Evolutionary conservation across 495 filamentous ascomycete species (phyloP).

Genomic region (Podospora australis): DNA sequence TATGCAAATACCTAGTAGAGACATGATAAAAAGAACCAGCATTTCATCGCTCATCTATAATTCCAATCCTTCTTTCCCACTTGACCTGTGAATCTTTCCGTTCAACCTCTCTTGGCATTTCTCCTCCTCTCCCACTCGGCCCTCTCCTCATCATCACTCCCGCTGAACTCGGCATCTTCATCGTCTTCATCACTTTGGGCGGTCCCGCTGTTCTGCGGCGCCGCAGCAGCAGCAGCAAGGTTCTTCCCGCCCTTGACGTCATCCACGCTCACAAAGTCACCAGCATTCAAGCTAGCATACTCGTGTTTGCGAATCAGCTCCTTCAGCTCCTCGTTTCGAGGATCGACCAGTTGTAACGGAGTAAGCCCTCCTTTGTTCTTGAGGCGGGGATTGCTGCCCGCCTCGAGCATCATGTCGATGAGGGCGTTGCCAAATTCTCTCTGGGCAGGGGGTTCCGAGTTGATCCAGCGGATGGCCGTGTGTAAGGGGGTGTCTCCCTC

Average conservation of each 20-base stretch:
- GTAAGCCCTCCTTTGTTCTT: conserved; percentile 66
- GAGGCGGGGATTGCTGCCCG: conserved; percentile 49
- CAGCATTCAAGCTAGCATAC: conserved; percentile 52
- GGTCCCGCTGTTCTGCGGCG: conserved; percentile 6
- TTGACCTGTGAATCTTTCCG: too few species aligned
- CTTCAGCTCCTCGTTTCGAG: conserved; percentile 61
- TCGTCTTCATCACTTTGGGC: conserved; percentile 36
- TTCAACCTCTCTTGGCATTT: conserved; percentile 32
- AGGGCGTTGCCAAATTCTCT: conserved; percentile 59
- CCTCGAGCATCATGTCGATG: conserved; percentile 87
- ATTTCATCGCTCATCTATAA: background rate
- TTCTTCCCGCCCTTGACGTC: conserved; percentile 20
- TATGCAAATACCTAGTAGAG: too few species aligned
- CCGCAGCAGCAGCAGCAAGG: background rate
- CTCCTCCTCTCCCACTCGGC: conserved; percentile 45
- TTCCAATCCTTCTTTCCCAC: conserved; percentile 2
- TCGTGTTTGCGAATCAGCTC: conserved; percentile 68
- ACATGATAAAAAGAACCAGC: background rate
- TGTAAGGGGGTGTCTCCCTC: conserved; percentile 91
- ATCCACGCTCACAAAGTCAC: conserved; percentile 40
- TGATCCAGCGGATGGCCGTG: conserved; percentile 78
- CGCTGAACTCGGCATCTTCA: conserved; percentile 46
- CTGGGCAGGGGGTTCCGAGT: conserved; percentile 52
- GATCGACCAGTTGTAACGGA: conserved; percentile 64
- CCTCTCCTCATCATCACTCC: conserved; percentile 47